Conservation (phyloP, 2,329 filamentous ascomycete species). For the Dryadomyces quercus-mongolicae region DNA sequence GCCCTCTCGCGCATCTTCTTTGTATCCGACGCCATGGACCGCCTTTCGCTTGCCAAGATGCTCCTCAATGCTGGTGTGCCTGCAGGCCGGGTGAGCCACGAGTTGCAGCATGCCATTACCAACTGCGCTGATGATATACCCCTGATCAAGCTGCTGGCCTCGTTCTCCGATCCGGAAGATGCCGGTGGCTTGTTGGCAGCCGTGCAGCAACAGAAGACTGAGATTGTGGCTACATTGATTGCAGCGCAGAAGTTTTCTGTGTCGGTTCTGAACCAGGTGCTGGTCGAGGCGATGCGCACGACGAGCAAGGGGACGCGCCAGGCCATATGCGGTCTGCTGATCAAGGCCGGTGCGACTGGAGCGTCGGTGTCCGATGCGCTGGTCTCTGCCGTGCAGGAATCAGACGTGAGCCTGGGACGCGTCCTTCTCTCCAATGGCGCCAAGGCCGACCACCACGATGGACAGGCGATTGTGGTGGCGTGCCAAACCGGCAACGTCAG, state of each 20-base stretch:
- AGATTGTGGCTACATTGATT: slow-evolving; percentile 35
- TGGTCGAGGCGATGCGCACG: slow-evolving; percentile 30
- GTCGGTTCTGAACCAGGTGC: slow-evolving; percentile 26
- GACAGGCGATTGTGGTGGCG: slow-evolving; percentile 41
- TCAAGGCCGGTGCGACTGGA: slow-evolving; percentile 32
- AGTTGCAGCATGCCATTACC: slow-evolving; percentile 37
- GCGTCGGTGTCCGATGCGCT: slow-evolving; percentile 36
- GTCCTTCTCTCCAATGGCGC: slow-evolving; percentile 40
- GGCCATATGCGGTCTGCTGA: slow-evolving; percentile 30
- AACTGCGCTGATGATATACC: slow-evolving; percentile 35
- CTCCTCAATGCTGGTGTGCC: slow-evolving; percentile 38
- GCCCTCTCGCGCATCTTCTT: slow-evolving; percentile 41
- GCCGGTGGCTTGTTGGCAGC: slow-evolving; percentile 35
- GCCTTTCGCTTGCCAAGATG: slow-evolving; percentile 35
- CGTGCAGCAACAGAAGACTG: slow-evolving; percentile 29
- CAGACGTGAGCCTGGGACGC: slow-evolving; percentile 37
- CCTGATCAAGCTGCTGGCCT: slow-evolving; percentile 31
- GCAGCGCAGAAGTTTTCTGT: slow-evolving; percentile 22
- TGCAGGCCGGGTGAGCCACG: slow-evolving; percentile 34
- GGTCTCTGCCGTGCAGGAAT: slow-evolving; percentile 37
- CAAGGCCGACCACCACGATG: slow-evolving; percentile 35
- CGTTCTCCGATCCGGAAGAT: slow-evolving; percentile 35
- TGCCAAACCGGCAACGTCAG: slow-evolving; percentile 36
- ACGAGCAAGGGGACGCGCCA: slow-evolving; percentile 27
- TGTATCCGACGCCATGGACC: slow-evolving; percentile 37